These are phyloP conservation scores for Apiotrichum brassicae DNA, from an alignment of 1,284 basidiomycete genomes.

Conservation along the genomic window DNA sequence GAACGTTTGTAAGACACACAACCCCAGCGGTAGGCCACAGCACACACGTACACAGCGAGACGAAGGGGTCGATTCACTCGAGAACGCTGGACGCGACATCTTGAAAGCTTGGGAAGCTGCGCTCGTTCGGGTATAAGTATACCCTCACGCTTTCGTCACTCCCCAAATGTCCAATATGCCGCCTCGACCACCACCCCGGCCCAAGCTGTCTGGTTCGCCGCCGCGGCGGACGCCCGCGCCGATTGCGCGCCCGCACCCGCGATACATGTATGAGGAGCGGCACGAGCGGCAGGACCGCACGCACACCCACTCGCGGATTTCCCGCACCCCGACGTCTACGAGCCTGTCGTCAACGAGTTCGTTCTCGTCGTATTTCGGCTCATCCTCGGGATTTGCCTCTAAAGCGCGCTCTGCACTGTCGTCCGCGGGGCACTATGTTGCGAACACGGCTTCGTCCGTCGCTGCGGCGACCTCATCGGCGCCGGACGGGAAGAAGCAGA, in stretches of 20 bases:
- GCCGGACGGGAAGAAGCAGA: conserved; percentile 10
- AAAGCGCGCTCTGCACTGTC: conserved; percentile 12
- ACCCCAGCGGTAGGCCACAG: no score
- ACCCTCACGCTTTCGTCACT: no score
- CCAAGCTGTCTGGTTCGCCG: background rate
- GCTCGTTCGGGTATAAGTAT: no score
- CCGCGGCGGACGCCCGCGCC: background rate
- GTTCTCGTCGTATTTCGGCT: conserved; percentile 7
- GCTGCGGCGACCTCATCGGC: background rate
- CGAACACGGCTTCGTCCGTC: background rate
- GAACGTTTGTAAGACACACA: no score
- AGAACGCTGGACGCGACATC: no score
- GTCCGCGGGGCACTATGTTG: conserved; percentile 6
- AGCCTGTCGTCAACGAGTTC: background rate
- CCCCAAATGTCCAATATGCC: conserved; percentile 10
- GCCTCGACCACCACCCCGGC: background rate
- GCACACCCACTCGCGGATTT: background rate
- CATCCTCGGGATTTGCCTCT: conserved; percentile 6
- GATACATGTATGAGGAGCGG: background rate
- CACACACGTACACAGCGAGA: no score
- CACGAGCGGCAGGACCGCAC: background rate
- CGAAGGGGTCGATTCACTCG: no score
- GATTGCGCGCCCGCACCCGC: background rate
- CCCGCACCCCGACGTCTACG: background rate
- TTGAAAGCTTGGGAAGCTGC: no score